phyloP scores from a whole-genome alignment of 306 rosid genomes.

The Urtica urens region DNA sequence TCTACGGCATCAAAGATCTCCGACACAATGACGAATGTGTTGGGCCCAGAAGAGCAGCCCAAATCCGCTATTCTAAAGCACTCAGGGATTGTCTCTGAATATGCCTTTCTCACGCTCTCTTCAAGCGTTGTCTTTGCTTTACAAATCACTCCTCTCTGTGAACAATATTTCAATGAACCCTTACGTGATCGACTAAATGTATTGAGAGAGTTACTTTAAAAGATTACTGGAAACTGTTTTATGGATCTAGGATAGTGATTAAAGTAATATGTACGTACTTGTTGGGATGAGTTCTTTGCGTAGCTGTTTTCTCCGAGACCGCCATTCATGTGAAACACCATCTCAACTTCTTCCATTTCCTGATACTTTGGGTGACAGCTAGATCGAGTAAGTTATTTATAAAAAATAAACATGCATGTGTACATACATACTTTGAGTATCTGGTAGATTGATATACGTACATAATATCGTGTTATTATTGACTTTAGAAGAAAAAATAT shows the following conservation, averaged over 20 bases:
- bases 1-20: constrained; percentile 9
- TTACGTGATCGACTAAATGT: no score
- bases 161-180: no score
- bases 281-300: constrained; percentile 1
- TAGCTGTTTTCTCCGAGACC: constrained; percentile 5
- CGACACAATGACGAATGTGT: constrained; percentile 11
- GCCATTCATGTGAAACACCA: not conserved
- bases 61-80: constrained; percentile 35
- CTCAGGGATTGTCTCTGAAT: not conserved
- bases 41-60: constrained; percentile 37
- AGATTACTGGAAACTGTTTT: no score
- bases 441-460: no score
- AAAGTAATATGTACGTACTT: no score
- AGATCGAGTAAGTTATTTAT: no score
- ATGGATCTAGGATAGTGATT: no score
- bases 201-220: not conserved
- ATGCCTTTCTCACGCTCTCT: constrained; percentile 12
- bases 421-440: no score
- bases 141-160: not conserved
- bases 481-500: no score
- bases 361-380: no score
- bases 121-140: constrained; percentile 9
- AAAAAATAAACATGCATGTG: no score
- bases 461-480: no score
- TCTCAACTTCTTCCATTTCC: constrained; percentile 1